Evolutionary conservation across 768 basidiomycete species (phyloP).

Genomic region (Calvatia gigantea): DNA sequence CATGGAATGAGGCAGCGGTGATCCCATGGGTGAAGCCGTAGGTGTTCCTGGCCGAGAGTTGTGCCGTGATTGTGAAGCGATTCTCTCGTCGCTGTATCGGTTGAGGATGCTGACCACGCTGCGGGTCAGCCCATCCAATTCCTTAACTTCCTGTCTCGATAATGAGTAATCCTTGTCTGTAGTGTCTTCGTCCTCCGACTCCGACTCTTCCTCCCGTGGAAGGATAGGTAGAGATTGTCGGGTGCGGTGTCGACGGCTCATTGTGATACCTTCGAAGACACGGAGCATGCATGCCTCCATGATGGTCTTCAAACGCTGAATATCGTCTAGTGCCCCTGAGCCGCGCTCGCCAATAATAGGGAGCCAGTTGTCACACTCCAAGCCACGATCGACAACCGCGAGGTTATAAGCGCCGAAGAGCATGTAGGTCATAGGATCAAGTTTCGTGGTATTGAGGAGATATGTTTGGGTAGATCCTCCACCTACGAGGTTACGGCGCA

Average conservation of each 20-base stretch:
- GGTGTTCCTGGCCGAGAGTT: conserved; percentile 71
- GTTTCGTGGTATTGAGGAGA: conserved; percentile 75
- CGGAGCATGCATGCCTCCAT: conserved; percentile 85
- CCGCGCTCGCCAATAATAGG: conserved; percentile 74
- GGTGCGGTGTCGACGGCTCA: conserved; percentile 33
- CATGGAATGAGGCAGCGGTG: conserved; percentile 38
- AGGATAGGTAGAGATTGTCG: conserved; percentile 29
- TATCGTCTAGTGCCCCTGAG: conserved; percentile 60
- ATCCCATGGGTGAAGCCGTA: conserved; percentile 31
- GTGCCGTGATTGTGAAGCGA: conserved; percentile 49
- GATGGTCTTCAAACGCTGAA: conserved; percentile 75
- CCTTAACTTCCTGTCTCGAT: conserved; percentile 64
- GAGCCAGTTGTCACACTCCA: conserved; percentile 90
- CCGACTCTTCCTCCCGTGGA: conserved; percentile 49
- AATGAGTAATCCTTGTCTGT: conserved; percentile 48
- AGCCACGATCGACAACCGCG: conserved; percentile 61
- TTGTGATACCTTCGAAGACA: conserved; percentile 82
- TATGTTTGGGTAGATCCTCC: conserved; percentile 54
- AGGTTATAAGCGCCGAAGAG: conserved; percentile 87
- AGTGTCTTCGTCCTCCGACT: conserved; percentile 57
- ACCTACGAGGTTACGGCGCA: conserved; percentile 69
- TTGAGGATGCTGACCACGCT: conserved; percentile 74
- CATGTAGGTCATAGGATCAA: conserved; percentile 88
- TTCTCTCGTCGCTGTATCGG: conserved; percentile 64
- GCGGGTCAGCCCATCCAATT: conserved; percentile 71